Conservation (phyloP, 129 eudicot species). For the Flaveria bidentis region DNA sequence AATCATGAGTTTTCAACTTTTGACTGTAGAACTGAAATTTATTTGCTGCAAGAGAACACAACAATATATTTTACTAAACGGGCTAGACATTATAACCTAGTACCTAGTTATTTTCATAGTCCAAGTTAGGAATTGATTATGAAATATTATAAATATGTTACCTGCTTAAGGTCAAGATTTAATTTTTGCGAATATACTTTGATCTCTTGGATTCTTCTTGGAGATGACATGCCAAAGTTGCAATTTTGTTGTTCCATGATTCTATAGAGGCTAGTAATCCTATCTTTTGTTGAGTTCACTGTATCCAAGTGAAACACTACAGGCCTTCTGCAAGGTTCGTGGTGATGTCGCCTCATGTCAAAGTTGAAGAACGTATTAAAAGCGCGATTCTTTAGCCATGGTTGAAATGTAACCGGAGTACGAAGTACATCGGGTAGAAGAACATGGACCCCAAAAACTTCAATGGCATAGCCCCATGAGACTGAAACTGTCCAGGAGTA, state of each 20-base stretch:
- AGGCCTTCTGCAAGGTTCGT: constrained; percentile 60
- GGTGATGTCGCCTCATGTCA: constrained; percentile 54
- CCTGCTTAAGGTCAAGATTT: constrained; percentile 32
- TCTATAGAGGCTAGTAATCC: constrained; percentile 36
- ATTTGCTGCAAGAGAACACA: too few species aligned
- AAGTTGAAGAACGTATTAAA: constrained; percentile 54
- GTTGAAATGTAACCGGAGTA: constrained; percentile 55
- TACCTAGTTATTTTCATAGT: too few species aligned
- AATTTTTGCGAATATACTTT: constrained; percentile 43
- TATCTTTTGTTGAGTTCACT: constrained; percentile 36
- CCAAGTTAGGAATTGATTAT: too few species aligned
- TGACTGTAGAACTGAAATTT: background rate
- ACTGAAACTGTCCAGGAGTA: constrained; percentile 59
- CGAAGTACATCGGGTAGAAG: constrained; percentile 64
- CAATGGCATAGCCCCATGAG: constrained; percentile 82
- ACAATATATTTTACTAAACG: too few species aligned
- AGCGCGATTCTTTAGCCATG: constrained; percentile 56
- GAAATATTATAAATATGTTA: background rate
- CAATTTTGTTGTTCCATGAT: constrained; percentile 37
- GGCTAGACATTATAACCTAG: too few species aligned
- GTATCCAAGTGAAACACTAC: constrained; percentile 54
- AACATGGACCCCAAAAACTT: constrained; percentile 61
- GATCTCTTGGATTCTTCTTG: constrained; percentile 52
- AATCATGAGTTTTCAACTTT: background rate
- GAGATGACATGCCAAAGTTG: constrained; percentile 49